Conservation (phyloP, 495 filamentous ascomycete species). For the Talaromyces ruber region DNA sequence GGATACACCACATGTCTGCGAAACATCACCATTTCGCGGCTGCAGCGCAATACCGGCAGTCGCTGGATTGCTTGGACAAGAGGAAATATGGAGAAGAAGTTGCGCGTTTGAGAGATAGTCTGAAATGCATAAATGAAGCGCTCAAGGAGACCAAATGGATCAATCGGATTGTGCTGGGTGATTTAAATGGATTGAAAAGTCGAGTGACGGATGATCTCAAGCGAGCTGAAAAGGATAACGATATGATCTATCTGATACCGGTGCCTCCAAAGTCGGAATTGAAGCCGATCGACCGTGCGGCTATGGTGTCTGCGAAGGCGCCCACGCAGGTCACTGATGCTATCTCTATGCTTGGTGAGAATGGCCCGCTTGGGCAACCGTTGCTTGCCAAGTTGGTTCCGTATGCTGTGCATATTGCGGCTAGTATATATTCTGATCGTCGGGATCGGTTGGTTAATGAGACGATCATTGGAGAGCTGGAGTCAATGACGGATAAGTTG, state of each 20-base stretch:
- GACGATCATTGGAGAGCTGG: slow-evolving; percentile 75
- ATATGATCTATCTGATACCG: slow-evolving; percentile 79
- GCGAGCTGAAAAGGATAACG: slow-evolving; percentile 91
- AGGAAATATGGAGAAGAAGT: slow-evolving; percentile 95
- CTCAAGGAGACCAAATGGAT: slow-evolving; percentile 81
- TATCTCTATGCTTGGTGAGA: slow-evolving; percentile 67
- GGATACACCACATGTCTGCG: slow-evolving; percentile 97
- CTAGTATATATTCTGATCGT: slow-evolving; percentile 90
- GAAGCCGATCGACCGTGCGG: slow-evolving; percentile 73
- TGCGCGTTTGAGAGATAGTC: slow-evolving; percentile 70
- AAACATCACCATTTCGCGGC: slow-evolving; percentile 98
- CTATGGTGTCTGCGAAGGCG: slow-evolving; percentile 75
- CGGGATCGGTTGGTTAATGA: slow-evolving; percentile 82
- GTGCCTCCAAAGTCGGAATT: slow-evolving; percentile 87
- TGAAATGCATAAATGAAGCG: slow-evolving; percentile 77
- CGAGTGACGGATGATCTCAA: slow-evolving; percentile 82
- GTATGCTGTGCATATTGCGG: slow-evolving; percentile 89
- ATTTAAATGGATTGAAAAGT: slow-evolving; percentile 75
- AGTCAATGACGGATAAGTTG: slow-evolving; percentile 68
- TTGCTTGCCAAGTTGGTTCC: slow-evolving; percentile 89
- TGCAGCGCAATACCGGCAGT: slow-evolving; percentile 90
- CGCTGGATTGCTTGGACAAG: slow-evolving; percentile 88
- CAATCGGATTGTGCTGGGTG: slow-evolving; percentile 72
- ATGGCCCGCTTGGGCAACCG: slow-evolving; percentile 69
- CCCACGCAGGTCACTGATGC: slow-evolving; percentile 80